Evolutionary conservation across 208 protist genomes (phyloP).

Genomic region (Strigomonas oncopelti): DNA sequence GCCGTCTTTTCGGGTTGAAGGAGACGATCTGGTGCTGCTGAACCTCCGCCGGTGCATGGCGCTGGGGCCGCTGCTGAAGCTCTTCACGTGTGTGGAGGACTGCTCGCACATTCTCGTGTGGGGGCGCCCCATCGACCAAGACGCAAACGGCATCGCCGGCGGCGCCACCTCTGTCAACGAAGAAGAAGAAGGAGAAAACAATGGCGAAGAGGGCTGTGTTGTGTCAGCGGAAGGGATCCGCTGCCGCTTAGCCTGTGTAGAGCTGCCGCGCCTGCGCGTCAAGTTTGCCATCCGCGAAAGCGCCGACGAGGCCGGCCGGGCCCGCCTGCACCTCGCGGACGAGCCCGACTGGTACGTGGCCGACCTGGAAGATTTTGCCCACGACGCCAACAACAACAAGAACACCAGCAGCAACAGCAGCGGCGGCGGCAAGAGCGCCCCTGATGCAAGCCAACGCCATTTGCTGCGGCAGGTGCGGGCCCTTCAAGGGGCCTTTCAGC

Average conservation of each 20-base stretch:
- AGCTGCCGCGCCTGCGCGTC: slow-evolving; percentile 88
- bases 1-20: neutral
- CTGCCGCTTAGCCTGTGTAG: slow-evolving; percentile 32
- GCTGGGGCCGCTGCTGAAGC: slow-evolving; percentile 43
- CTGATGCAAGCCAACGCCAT: neutral
- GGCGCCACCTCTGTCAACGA: slow-evolving; percentile 1
- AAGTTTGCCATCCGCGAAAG: slow-evolving; percentile 53
- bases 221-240: neutral
- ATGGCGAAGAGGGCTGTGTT: neutral
- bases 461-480: slow-evolving; percentile 20
- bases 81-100: slow-evolving; percentile 72
- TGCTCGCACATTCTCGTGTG: slow-evolving; percentile 86
- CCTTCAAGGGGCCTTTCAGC: slow-evolving; percentile 48
- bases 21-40: slow-evolving; percentile 38
- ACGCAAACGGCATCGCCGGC: neutral
- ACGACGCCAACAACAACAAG: no score
- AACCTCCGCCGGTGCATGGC: slow-evolving; percentile 35
- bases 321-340: slow-evolving; percentile 70
- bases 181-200: neutral
- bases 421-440: no score
- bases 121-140: slow-evolving; percentile 16
- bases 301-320: slow-evolving; percentile 35
- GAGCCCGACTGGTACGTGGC: slow-evolving; percentile 72
- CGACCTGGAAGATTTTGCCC: slow-evolving; percentile 36
- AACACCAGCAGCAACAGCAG: no score